Percentiles rank a stretch among this genome's conserved stretches.
These are phyloP conservation scores for Beta lomatogona DNA, from an alignment of 179 eudicot species.

Conservation along the genomic window DNA sequence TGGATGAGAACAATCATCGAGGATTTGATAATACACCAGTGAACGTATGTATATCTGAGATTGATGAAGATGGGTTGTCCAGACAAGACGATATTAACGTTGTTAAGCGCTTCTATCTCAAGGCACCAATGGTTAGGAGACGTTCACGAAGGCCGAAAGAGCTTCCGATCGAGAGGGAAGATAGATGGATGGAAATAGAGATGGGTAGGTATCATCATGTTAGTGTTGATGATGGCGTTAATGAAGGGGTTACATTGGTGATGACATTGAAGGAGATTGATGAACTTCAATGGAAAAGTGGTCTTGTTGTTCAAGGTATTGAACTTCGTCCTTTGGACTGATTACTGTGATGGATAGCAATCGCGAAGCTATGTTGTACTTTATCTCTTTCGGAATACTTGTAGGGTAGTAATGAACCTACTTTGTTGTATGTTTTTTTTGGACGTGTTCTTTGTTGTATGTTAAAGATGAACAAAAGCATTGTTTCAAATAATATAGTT, in stretches of 20 bases:
- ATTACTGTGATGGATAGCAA: not conserved
- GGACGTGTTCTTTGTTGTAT: accelerated
- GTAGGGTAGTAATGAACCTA: too few species aligned
- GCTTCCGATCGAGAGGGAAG: conserved; percentile 26
- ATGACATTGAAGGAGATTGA: conserved; percentile 29
- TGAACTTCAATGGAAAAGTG: not conserved
- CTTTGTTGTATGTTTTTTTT: too few species aligned
- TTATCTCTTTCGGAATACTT: too few species aligned
- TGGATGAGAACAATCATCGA: not conserved
- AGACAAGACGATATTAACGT: not conserved
- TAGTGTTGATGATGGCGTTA: not conserved
- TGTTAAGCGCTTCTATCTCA: not conserved
- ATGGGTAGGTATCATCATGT: conserved; percentile 32
- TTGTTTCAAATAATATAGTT: too few species aligned
- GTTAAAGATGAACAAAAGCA: too few species aligned
- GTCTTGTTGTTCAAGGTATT: conserved; percentile 46
- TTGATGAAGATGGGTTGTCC: conserved; percentile 4
- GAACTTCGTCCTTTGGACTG: conserved; percentile 30
- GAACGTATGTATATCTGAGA: conserved; percentile 5
- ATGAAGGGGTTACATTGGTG: conserved; percentile 10
- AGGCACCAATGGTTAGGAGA: not conserved
- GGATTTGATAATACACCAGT: conserved; percentile 13
- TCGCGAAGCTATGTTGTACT: too few species aligned
- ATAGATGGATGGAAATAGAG: conserved; percentile 43
- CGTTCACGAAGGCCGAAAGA: not conserved